phyloP scores from a whole-genome alignment of 495 filamentous ascomycete genomes.

The Hyphodiscus hymeniophilus region DNA sequence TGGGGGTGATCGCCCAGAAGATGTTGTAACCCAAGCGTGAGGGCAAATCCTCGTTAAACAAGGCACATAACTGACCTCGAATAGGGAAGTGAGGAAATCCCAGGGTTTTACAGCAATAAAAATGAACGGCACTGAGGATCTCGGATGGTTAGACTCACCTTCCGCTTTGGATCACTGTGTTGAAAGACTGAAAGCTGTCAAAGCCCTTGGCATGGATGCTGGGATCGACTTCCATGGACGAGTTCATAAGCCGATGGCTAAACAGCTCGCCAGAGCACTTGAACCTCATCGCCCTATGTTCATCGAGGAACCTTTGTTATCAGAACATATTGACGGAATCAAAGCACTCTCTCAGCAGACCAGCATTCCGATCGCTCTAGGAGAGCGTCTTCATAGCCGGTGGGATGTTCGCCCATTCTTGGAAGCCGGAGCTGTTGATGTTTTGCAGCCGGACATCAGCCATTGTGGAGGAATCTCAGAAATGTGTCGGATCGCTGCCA shows the following conservation, averaged over 20 bases:
- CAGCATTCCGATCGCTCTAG: conserved; percentile 63
- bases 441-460: conserved; percentile 69
- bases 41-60: conserved; percentile 18
- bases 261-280: conserved; percentile 62
- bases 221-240: conserved; percentile 75
- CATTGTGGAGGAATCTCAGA: conserved; percentile 74
- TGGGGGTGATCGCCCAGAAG: conserved; percentile 68
- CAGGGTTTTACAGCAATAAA: conserved; percentile 70
- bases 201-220: conserved; percentile 60
- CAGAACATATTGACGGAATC: conserved; percentile 62
- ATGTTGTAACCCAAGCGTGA: conserved; percentile 57
- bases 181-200: conserved; percentile 61
- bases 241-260: conserved; percentile 75
- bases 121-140: conserved; percentile 76
- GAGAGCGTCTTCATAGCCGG: conserved; percentile 64
- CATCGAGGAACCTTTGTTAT: conserved; percentile 70
- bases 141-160: conserved; percentile 74
- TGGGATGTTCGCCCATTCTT: conserved; percentile 74
- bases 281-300: conserved; percentile 69
- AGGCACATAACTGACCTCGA: neutral
- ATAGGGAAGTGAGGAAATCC: conserved; percentile 47
- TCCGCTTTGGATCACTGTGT: conserved; percentile 53
- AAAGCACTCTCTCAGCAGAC: conserved; percentile 55
- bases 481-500: conserved; percentile 58
- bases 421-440: conserved; percentile 59